Conservation (phyloP, 192 early-diverging fungal species). For the Chytriomyces confervae region DNA sequence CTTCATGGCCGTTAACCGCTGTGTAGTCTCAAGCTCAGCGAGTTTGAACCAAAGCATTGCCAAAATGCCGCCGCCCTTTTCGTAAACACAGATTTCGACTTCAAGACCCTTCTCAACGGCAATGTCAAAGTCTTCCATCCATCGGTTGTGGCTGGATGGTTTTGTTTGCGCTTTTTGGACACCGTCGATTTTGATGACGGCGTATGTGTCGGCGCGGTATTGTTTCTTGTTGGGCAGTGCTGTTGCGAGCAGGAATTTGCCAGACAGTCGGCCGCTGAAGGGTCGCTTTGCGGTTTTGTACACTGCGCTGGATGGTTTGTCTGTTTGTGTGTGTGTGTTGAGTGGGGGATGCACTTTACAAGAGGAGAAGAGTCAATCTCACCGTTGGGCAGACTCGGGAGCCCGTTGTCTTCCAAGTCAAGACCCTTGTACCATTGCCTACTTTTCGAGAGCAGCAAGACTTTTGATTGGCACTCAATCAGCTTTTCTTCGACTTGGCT, state of each 20-base stretch:
- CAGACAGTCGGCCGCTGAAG: slow-evolving; percentile 44
- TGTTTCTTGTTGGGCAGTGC: slow-evolving; percentile 60
- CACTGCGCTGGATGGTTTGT: slow-evolving; percentile 38
- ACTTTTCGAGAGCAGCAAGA: slow-evolving; percentile 46
- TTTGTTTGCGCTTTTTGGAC: slow-evolving; percentile 75
- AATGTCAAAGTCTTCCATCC: slow-evolving; percentile 87
- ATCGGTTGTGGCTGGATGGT: slow-evolving; percentile 66
- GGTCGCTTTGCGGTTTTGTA: slow-evolving; percentile 42
- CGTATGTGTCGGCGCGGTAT: slow-evolving; percentile 69
- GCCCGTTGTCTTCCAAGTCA: slow-evolving; percentile 72
- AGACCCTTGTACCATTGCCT: slow-evolving; percentile 87
- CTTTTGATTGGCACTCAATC: slow-evolving; percentile 54
- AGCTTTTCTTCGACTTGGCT: slow-evolving; percentile 50
- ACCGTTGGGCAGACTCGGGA: not conserved
- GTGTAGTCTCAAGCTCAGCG: slow-evolving; percentile 88
- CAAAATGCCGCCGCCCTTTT: slow-evolving; percentile 75
- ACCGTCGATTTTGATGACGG: slow-evolving; percentile 85
- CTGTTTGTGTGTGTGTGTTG: too few species aligned
- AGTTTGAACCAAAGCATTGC: slow-evolving; percentile 93
- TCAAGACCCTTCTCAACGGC: slow-evolving; percentile 90
- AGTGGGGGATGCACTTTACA: too few species aligned
- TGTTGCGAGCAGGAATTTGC: slow-evolving; percentile 42
- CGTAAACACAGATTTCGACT: slow-evolving; percentile 89
- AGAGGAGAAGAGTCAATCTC: not conserved
- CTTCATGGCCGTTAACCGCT: slow-evolving; percentile 39